Conservation (phyloP, 2,329 filamentous ascomycete genomes). For the Tolypocladium album region DNA sequence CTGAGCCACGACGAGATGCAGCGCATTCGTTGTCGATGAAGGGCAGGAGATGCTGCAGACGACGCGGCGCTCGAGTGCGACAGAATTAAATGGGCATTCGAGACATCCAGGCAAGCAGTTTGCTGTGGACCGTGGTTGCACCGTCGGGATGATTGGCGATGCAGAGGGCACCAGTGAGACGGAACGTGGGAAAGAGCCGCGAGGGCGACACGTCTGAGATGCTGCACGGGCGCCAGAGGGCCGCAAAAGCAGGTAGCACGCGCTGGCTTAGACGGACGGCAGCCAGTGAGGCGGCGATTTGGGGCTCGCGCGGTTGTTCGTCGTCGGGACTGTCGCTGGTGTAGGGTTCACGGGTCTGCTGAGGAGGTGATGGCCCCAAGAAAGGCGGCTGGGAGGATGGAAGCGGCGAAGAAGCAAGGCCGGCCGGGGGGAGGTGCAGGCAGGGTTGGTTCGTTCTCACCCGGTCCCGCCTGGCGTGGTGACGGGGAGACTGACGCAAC, state of each 20-base stretch:
- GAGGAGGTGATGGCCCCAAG: background rate
- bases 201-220: background rate
- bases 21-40: background rate
- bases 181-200: background rate
- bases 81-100: constrained; percentile 1
- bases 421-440: background rate
- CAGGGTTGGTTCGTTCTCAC: background rate
- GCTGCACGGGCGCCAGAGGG: background rate
- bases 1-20: constrained; percentile 2
- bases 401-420: background rate
- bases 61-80: background rate
- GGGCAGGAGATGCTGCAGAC: background rate
- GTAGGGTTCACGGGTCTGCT: background rate
- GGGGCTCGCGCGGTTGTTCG: background rate
- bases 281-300: background rate
- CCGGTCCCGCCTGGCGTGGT: background rate
- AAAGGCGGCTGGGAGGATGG: background rate
- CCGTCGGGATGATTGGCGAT: background rate
- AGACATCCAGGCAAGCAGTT: constrained; percentile 4
- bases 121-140: background rate
- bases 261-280: background rate
- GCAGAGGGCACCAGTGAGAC: background rate
- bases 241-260: background rate
- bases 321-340: background rate
- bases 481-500: background rate